These are phyloP conservation scores for Fraxinus anomala DNA, from an alignment of 257 asterid species.

Conservation along the genomic window DNA sequence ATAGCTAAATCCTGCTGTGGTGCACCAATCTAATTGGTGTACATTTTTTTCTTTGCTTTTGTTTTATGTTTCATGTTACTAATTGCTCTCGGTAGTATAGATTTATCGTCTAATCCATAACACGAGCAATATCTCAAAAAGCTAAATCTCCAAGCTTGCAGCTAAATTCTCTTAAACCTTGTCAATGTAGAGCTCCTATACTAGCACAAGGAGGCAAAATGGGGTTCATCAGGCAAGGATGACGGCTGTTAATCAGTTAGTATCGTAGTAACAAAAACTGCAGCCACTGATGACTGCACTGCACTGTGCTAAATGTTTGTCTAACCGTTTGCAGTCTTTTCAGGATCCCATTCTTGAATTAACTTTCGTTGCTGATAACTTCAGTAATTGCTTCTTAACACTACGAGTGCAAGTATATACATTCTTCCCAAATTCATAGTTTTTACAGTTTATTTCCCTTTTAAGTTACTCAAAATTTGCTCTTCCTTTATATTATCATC, in stretches of 20 bases:
- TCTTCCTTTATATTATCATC: not conserved
- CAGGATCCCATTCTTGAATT: not conserved
- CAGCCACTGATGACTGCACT: not conserved
- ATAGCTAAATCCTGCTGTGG: not conserved
- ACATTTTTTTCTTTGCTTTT: not conserved
- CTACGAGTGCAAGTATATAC: not conserved
- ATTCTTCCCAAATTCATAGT: not conserved
- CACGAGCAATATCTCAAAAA: not conserved
- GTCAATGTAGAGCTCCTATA: not conserved
- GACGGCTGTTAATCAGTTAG: not conserved
- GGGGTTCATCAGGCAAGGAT: not conserved
- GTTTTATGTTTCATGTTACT: not conserved
- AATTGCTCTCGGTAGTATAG: not conserved
- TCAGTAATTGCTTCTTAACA: not conserved
- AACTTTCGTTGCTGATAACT: not conserved
- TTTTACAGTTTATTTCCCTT: not conserved
- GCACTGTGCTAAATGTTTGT: not conserved
- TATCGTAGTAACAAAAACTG: not conserved
- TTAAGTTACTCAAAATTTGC: not conserved
- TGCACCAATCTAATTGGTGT: not conserved
- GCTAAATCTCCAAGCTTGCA: not conserved
- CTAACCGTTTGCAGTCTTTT: not conserved
- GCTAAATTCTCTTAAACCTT: slow-evolving; percentile 1
- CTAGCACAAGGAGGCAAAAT: not conserved
- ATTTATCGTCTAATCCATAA: not conserved